Base-by-base conservation (phyloP, 768 basidiomycete genomes). In the Suillus variegatus region DNA sequence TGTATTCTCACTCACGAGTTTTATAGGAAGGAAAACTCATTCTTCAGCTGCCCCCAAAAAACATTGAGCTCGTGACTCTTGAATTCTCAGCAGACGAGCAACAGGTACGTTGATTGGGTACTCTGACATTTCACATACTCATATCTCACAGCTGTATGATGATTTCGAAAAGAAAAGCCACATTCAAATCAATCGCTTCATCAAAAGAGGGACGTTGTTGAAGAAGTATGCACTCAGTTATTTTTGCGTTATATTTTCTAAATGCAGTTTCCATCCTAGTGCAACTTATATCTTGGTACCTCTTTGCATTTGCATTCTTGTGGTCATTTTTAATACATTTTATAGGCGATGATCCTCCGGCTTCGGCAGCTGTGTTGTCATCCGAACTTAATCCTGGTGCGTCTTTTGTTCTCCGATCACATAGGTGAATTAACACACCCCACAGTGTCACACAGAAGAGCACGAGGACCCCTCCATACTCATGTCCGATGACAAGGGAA, bases 361-460 rank as follows among this genome's bases (percentile, higher is more conserved):
- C 78, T 94, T 47, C 82, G 91, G 6, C 92, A 93, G 70, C 77
- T 93, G 0, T 91, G 89, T 71, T 85, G 86, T 67, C 91, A 92
- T 72, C 91, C 91, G 0, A 79, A 88, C 70, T 84, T 93, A 6
- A 87, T 91, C 49, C 79, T 91, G 47, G 88, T 89, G 60, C 40
- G 84, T 72, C 8, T 8, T 67, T 70, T 20, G 20, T 47, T 65
- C 52, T 32, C 36, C n/a, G 46, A 36, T 46, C 14, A 6, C 12
- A 2, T 62, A 12, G 40, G 35, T 9, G 7, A 18, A 38, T 47
- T n/a, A 28, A 40, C 40, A 14, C 10, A 18, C 5, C 16, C 9
- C 40, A 13, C 61, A 84, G 82, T 77, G 79, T 32, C 77, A 79
- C 65, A 74, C 81, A 7, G 82, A 82, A 25, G 82, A 76, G 0